These are phyloP conservation scores for Termitomyces sp. DNA, from an alignment of 768 basidiomycete species.

Conservation along the genomic window DNA sequence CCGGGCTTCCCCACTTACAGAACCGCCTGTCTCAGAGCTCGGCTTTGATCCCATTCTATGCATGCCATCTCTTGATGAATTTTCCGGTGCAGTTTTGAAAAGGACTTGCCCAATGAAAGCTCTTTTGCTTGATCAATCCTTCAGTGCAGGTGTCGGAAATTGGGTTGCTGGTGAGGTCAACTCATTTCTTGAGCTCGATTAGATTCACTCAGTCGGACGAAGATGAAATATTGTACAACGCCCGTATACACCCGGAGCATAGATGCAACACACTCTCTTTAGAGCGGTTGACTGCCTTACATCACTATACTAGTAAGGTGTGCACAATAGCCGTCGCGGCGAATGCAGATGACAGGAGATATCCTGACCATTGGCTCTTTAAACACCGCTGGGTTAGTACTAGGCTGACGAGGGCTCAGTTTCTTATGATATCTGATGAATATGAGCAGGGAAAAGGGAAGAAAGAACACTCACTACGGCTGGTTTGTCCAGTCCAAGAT, in stretches of 20 bases:
- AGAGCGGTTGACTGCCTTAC: conserved; percentile 46
- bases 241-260: conserved; percentile 70
- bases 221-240: conserved; percentile 77
- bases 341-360: conserved; percentile 66
- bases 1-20: conserved; percentile 49
- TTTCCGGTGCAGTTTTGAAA: conserved; percentile 44
- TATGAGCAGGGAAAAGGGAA: conserved; percentile 53
- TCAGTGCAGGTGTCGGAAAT: conserved; percentile 80
- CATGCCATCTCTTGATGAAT: conserved; percentile 58
- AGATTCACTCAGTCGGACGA: conserved; percentile 9
- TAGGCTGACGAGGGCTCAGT: neutral
- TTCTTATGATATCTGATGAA: conserved; percentile 11
- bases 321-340: conserved; percentile 61
- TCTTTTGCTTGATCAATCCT: conserved; percentile 74
- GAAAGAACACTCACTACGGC: conserved; percentile 39
- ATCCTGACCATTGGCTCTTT: conserved; percentile 68
- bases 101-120: conserved; percentile 69
- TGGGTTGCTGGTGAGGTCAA: conserved; percentile 66
- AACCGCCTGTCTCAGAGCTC: conserved; percentile 68
- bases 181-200: neutral
- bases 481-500: conserved; percentile 35
- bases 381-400: conserved; percentile 61
- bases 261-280: conserved; percentile 53
- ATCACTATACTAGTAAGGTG: conserved; percentile 51
- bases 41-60: conserved; percentile 77